Base-by-base conservation (phyloP, 768 basidiomycete genomes). In the Termitomyces sp. region DNA sequence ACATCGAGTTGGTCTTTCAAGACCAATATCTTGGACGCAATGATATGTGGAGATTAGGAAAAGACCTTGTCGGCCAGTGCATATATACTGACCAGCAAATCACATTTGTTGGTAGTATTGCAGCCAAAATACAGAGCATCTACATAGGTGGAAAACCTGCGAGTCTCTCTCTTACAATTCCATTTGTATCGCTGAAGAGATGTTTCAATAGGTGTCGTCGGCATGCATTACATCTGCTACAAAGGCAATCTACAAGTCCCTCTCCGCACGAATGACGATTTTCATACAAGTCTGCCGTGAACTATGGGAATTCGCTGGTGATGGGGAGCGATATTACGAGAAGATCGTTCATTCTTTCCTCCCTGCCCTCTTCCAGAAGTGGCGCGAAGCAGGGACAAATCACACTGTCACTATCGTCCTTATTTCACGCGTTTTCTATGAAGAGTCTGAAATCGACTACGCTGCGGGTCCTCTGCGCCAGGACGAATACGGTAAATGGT, bases 261-360 rank as follows among this genome's bases (percentile, higher is more conserved):
- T 94, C 45, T 95, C 94, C 1, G 94, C 95, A 43, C 93, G 89
- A 65, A 81, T 89, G 37, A 97, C 91, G 19, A 87, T 98, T 55
- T 96, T 97, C 69, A 93, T 99, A 48, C 95, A 98, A 76, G 89
- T 99, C 15, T 96, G 94, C 68, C 84, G 87, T 48, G 97, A 98
- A 67, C 83, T 97, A 54, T 98, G 93, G 92, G 91, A 97, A 64
- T 98, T 98, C 66, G 83, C 94, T 23, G 94, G 91, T 37, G 97
- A 98, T 59, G 97, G 97, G 23, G 94, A 97, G 69, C 84, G 95
- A 5, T 94, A 89, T 71, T 89, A 92, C 67, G 97, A 98, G 69
- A 98, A 98, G 73, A 90, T 96, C n/a, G 89, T 96, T 2, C 94
- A 98, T 67, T 92, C 94, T 3, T 98, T 98, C 74, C 82, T 99